Conservation (phyloP, 257 asterid genomes). For the Scutellaria barbata region DNA sequence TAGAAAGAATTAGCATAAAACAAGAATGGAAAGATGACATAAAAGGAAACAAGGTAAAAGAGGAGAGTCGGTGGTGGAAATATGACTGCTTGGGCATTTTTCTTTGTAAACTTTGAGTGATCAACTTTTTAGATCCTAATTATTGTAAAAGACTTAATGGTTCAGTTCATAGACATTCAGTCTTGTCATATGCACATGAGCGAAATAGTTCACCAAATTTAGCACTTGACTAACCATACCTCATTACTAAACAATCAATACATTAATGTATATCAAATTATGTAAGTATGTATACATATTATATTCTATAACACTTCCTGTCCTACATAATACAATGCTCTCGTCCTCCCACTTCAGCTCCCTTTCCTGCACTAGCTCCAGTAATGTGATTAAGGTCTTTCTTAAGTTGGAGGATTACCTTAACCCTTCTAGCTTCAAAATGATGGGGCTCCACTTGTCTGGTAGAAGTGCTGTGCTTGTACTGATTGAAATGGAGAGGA, state of each 20-base stretch:
- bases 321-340: neutral
- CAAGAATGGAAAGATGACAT: neutral
- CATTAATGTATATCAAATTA: neutral
- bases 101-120: neutral
- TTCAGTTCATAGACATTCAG: neutral
- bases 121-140: neutral
- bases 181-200: neutral
- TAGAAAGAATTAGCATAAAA: neutral
- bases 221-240: neutral
- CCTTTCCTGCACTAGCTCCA: neutral
- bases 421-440: neutral
- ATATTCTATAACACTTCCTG: neutral
- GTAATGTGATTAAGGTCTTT: slow-evolving; percentile 18
- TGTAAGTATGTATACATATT: slow-evolving; percentile 1
- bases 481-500: slow-evolving; percentile 15
- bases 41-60: neutral
- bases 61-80: neutral
- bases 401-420: neutral
- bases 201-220: neutral
- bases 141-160: neutral
- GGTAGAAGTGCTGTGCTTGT: neutral
- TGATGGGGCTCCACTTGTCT: neutral
- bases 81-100: neutral
- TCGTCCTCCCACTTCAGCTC: neutral
- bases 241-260: neutral